Conservation (phyloP, 164 flowering plant genomes). For the Macadamia integrifolia region DNA sequence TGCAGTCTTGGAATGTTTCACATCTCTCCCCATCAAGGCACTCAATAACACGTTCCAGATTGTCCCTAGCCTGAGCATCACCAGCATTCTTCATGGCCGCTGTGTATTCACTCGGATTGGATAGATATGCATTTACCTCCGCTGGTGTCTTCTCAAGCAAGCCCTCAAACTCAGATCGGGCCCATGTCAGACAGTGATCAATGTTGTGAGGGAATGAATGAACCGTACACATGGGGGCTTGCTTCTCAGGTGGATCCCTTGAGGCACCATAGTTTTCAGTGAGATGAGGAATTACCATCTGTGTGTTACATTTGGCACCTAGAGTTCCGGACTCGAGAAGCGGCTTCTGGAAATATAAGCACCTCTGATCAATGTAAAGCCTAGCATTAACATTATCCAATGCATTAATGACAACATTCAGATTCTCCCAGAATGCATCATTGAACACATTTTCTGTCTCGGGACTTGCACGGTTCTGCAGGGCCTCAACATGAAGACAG, state of each 20-base stretch:
- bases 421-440: constrained; percentile 79
- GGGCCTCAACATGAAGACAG: constrained; percentile 52
- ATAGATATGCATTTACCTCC: constrained; percentile 73
- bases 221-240: constrained; percentile 94
- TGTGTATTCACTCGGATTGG: constrained; percentile 58
- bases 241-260: constrained; percentile 89
- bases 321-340: constrained; percentile 86
- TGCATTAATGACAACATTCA: constrained; percentile 71
- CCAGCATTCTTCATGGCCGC: constrained; percentile 64
- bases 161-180: constrained; percentile 90
- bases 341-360: constrained; percentile 86
- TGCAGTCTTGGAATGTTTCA: constrained; percentile 71
- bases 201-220: constrained; percentile 92
- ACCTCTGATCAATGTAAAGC: constrained; percentile 75
- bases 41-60: constrained; percentile 71
- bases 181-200: constrained; percentile 94
- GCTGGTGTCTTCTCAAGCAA: constrained; percentile 93
- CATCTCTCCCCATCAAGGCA: constrained; percentile 74
- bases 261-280: constrained; percentile 90
- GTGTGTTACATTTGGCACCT: constrained; percentile 91
- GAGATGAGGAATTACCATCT: constrained; percentile 87
- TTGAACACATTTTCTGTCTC: constrained; percentile 79
- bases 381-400: constrained; percentile 90
- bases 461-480: constrained; percentile 78
- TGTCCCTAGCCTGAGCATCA: constrained; percentile 86